Conservation (phyloP, 495 filamentous ascomycete genomes). For the Neurospora tetrasperma region DNA sequence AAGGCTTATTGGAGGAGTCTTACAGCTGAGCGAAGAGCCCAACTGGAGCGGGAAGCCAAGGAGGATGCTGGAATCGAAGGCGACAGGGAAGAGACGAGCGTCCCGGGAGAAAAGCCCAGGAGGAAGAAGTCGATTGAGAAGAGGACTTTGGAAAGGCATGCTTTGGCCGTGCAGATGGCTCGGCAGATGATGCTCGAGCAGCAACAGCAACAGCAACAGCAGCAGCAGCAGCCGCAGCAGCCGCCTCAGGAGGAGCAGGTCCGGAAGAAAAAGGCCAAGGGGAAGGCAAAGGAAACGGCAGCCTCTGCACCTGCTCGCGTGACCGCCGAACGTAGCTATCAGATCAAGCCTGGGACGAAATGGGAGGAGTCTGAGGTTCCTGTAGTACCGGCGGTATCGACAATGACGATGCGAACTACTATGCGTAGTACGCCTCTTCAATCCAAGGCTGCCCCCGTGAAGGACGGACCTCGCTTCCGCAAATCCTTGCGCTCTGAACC, state of each 20-base stretch:
- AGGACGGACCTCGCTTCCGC: constrained; percentile 12
- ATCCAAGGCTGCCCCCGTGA: background rate
- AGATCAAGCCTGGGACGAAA: constrained; percentile 34
- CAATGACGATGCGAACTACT: constrained; percentile 15
- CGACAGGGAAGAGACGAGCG: constrained; percentile 28
- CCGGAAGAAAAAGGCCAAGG: constrained; percentile 2
- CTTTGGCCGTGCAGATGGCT: constrained; percentile 17
- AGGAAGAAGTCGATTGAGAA: constrained; percentile 31
- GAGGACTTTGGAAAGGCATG: constrained; percentile 20
- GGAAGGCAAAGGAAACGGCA: background rate
- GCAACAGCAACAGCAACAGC: background rate
- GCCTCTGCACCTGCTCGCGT: background rate
- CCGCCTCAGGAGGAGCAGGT: constrained; percentile 1
- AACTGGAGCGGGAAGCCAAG: constrained; percentile 45
- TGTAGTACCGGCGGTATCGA: constrained; percentile 1
- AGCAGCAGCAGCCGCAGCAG: background rate
- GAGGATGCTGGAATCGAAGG: constrained; percentile 38
- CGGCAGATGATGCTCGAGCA: constrained; percentile 18
- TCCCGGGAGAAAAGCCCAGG: constrained; percentile 20
- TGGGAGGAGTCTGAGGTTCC: constrained; percentile 8
- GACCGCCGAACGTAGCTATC: constrained; percentile 25
- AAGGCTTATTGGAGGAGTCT: constrained; percentile 56
- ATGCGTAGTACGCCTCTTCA: constrained; percentile 12
- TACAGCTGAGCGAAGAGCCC: constrained; percentile 44
- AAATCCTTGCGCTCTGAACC: constrained; percentile 21